These are phyloP conservation scores for Mrakia blollopis DNA, from an alignment of 768 basidiomycete genomes.

Conservation along the genomic window DNA sequence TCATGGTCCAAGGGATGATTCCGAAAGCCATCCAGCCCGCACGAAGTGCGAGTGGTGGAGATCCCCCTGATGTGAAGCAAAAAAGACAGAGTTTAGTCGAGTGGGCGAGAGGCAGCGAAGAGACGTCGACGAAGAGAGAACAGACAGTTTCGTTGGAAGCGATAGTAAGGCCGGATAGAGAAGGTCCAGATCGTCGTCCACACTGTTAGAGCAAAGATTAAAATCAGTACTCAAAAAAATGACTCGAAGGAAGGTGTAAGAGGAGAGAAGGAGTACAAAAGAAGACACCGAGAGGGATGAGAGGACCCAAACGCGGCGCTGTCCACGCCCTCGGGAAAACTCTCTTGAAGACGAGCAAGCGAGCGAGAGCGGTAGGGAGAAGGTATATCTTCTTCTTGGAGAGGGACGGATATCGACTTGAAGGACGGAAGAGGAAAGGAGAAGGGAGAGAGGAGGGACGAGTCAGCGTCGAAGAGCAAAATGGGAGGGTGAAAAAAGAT, in stretches of 20 bases:
- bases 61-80: background rate
- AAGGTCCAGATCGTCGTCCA: constrained; percentile 11
- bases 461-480: background rate
- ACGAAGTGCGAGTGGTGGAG: background rate
- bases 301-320: background rate
- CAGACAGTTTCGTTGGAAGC: background rate
- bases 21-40: constrained; percentile 10
- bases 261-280: background rate
- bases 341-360: background rate
- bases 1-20: background rate
- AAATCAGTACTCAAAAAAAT: background rate
- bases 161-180: constrained; percentile 6
- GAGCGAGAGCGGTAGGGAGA: background rate
- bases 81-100: background rate
- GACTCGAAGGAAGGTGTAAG: background rate
- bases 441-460: background rate
- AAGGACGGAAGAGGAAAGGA: too few relatives aligned
- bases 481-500: too few relatives aligned
- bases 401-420: background rate
- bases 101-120: background rate
- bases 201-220: background rate
- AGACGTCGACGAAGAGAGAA: background rate
- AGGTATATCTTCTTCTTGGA: background rate
- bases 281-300: background rate
- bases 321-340: background rate